Percentiles rank a stretch among this genome's conserved stretches.
These are phyloP conservation scores for Ceratobasidium sp. DNA, from an alignment of 1,284 basidiomycete genomes.

Conservation along the genomic window DNA sequence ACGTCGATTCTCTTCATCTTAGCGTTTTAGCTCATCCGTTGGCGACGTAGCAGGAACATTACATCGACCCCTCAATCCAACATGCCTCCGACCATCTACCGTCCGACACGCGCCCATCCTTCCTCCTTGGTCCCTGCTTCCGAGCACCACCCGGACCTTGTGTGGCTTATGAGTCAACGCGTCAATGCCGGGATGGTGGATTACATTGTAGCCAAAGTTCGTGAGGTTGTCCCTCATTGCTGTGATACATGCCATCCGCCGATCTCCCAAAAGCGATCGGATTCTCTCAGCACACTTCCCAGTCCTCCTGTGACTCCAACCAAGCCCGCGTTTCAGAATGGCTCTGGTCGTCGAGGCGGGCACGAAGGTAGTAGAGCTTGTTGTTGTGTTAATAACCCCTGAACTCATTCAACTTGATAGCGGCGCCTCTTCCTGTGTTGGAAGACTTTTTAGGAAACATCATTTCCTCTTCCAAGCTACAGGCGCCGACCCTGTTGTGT, in stretches of 20 bases:
- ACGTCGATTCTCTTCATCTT: neutral
- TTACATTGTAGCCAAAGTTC: conserved; percentile 70
- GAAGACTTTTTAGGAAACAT: conserved; percentile 88
- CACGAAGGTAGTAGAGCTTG: neutral
- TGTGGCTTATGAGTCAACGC: conserved; percentile 75
- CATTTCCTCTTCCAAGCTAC: conserved; percentile 85
- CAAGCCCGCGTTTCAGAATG: conserved; percentile 46
- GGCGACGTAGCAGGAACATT: conserved; percentile 1
- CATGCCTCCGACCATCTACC: conserved; percentile 26
- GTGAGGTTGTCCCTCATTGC: conserved; percentile 67
- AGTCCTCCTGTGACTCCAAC: conserved; percentile 48
- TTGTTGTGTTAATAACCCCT: conserved; percentile 12
- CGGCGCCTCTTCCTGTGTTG: conserved; percentile 64
- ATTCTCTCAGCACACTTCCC: conserved; percentile 44
- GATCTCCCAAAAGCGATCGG: conserved; percentile 1
- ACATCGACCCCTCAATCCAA: conserved; percentile 9
- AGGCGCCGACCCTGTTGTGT: conserved; percentile 87
- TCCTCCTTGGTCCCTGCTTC: conserved; percentile 72
- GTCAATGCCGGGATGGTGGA: conserved; percentile 83
- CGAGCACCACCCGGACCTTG: conserved; percentile 74
- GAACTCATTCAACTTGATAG: conserved; percentile 5
- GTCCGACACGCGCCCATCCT: conserved; percentile 48
- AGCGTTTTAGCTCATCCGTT: neutral
- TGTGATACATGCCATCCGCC: conserved; percentile 47
- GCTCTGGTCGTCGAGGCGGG: neutral